Base-by-base conservation (phyloP, 1,284 basidiomycete species). In the Irpex lacteus region DNA sequence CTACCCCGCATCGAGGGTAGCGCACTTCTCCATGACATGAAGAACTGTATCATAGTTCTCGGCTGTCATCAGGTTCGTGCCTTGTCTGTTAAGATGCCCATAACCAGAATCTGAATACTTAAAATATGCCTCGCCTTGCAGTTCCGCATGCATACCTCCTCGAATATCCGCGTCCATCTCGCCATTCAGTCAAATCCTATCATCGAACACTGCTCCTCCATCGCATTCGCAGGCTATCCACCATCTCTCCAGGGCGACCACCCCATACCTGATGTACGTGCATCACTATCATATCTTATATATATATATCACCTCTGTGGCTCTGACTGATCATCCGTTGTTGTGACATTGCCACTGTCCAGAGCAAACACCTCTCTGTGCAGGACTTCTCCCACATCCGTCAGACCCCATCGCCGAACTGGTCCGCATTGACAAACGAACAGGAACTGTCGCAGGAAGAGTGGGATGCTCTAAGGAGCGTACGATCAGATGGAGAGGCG, bases 341-440 rank as follows among this genome's bases (percentile, higher is more conserved):
- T 53, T 54, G 21, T 47, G 56, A 47, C 21, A 40, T 56, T 32
- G 32, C 5, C 32, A 5, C 11, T 4, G 11, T 26, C 15, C 15
- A 18, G 13, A 78, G 74, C 67, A 75, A 75, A 55, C 76, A 79
- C 65, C 69, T 79, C 4, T 65, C 78, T 2, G 85, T 93, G 5
- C 90, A 90, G 71, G 92, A 95, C 69, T 95, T 95, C 72, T 91
- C 91, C 21, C 92, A 94, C 74, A 90, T 94, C 64, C 81, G 87
- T 44, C 70, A 81, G 2, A 85, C 87, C 0, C 85, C 85, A 0
- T 94, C 92, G 2, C 92, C 93, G 6, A 85, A 95, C 73, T 95
- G 91, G 90, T 76, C 74, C 0, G 53, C 69, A 0, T 61, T 75
- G 1, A 61, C 66, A 1, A 57, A 54, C 9, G 68, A 68, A 2